Percentiles rank a stretch among this genome's conserved stretches.
Conservation (phyloP, 495 filamentous ascomycete species). For the Penicillium ucsense region DNA sequence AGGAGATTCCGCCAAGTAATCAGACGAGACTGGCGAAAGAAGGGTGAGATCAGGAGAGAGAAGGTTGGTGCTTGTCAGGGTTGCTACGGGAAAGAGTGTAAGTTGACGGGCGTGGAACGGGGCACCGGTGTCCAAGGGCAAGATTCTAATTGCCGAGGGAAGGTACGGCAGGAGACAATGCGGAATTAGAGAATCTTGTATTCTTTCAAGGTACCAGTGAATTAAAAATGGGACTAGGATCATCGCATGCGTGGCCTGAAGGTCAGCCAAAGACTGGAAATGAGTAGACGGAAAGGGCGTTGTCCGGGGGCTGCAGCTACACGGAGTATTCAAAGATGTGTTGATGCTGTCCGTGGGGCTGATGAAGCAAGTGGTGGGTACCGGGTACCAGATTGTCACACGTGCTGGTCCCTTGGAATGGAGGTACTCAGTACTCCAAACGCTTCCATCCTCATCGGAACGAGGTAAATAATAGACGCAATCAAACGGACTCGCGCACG, state of each 20-base stretch:
- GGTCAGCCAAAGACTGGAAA: neutral
- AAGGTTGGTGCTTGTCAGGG: conserved; percentile 1
- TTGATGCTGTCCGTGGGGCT: too few relatives aligned
- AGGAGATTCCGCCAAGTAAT: conserved; percentile 3
- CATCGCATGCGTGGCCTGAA: neutral
- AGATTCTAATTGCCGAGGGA: neutral
- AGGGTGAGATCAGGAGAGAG: conserved; percentile 5
- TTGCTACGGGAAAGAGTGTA: neutral
- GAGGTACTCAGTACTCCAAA: neutral
- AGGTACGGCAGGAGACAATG: too few relatives aligned
- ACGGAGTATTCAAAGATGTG: neutral
- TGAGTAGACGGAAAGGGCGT: too few relatives aligned
- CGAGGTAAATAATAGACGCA: conserved; percentile 2
- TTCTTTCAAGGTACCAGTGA: too few relatives aligned
- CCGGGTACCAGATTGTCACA: too few relatives aligned
- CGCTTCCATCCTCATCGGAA: neutral
- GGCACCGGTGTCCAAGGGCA: neutral
- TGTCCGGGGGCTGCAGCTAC: neutral
- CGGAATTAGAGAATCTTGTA: too few relatives aligned
- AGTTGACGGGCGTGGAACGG: neutral
- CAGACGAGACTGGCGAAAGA: conserved; percentile 1
- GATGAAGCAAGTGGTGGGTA: too few relatives aligned
- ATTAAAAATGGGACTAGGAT: neutral
- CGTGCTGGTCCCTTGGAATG: neutral
- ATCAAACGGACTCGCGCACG: conserved; percentile 14